Evolutionary conservation across 2,329 filamentous ascomycete genomes (phyloP), one percentile per base, ranked within the genome.

Genomic region (Fusarium falciforme): DNA sequence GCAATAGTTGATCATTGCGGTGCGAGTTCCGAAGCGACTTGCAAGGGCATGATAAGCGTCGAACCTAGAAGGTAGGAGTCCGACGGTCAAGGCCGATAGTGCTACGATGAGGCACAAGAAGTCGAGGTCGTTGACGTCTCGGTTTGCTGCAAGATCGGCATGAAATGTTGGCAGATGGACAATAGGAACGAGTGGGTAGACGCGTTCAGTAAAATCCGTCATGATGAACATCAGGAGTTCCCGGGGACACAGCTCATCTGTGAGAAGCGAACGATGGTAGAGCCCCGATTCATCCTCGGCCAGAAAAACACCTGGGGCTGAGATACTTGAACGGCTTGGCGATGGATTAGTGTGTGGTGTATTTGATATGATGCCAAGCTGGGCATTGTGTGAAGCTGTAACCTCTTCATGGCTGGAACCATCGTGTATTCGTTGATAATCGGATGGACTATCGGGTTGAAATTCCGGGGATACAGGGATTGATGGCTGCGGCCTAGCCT

Each of bases 171-270:
- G 78, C 0, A 68, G 64, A 44, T 79, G 77, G 5, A 79, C 72
- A 49, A 79, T 72, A 6, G 78, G 78, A 3, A 78, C 67, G 6
- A 79, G 66, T 0, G 77, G 76, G 61, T 79, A 78, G 67, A 79
- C 58, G 10, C 77, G 73, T 33, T 79, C 76, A 8, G 78, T 68
- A 55, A 78, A 79, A 60, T 77, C 76, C 8, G 68, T 65, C 59
- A 80, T 71, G 47, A 80, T 70, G 22, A 62, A 62, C 35, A 71
- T 65, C 38, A 80, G 63, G 9, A 78, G 62, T 5, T 57, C 44
- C 7, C 78, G 71, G 3, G 78, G 77, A 35, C 78, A 79, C 5
- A 79, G 64, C 55, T 79, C 77, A 8, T 79, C 78, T 8, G 78
- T 79, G 4, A 72, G 76, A 14, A 64, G 47, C 2, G 35, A 29